These are phyloP conservation scores for Leishmania guyanensis DNA, from an alignment of 208 protist species.

Conservation along the genomic window DNA sequence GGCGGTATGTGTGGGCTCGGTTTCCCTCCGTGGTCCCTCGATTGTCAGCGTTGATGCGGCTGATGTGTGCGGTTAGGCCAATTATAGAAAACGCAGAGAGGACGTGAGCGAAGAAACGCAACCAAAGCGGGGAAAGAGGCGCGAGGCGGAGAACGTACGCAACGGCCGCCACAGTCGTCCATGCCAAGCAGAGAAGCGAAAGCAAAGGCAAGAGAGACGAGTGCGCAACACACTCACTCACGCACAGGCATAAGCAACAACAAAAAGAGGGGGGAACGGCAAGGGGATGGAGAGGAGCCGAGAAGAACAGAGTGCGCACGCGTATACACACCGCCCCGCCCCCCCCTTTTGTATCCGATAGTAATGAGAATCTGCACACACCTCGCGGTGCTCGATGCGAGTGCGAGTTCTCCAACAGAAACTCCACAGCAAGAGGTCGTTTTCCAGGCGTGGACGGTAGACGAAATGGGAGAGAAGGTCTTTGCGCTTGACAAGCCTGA, in stretches of 20 bases:
- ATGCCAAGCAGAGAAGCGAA: neutral
- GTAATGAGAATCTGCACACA: neutral
- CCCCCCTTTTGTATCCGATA: neutral
- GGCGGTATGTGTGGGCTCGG: neutral
- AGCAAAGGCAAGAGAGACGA: neutral
- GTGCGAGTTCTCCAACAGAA: neutral
- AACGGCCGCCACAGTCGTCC: neutral
- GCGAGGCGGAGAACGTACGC: neutral
- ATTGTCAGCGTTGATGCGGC: neutral
- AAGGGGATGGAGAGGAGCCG: no score
- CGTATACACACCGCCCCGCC: neutral
- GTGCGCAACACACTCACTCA: neutral
- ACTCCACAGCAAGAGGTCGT: neutral
- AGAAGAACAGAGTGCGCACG: neutral
- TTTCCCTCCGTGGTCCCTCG: neutral
- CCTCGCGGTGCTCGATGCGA: neutral
- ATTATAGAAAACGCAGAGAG: neutral
- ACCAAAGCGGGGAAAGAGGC: neutral
- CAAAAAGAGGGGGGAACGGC: neutral
- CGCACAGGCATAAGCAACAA: neutral
- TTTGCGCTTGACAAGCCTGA: neutral
- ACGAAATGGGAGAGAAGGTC: neutral
- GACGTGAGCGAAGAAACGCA: neutral
- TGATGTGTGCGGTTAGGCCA: neutral
- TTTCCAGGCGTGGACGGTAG: neutral